Percentiles rank a stretch among this genome's conserved stretches.
Evolutionary conservation across 2,329 filamentous ascomycete genomes (phyloP).

Genomic region (Amphichorda felina): DNA sequence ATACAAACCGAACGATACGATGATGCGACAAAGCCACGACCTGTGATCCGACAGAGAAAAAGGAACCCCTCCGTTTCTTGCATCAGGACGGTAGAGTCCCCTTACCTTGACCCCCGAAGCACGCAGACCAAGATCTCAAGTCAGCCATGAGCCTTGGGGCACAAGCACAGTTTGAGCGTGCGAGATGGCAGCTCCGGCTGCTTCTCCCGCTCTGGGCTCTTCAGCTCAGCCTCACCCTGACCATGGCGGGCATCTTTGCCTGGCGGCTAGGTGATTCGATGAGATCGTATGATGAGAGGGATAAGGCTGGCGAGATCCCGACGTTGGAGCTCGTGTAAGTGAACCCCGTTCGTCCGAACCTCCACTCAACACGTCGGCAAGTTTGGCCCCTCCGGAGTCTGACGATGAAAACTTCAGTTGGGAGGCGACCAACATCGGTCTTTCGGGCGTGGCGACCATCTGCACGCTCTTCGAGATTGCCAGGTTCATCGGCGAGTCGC

Average conservation of each 20-base stretch:
- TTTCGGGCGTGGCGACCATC: conserved; percentile 33
- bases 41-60: not conserved
- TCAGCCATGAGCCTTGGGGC: conserved; percentile 29
- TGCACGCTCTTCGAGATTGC: conserved; percentile 35
- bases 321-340: conserved; percentile 39
- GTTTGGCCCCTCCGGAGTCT: too few relatives aligned
- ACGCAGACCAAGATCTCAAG: not conserved
- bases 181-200: conserved; percentile 35
- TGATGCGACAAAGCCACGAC: not conserved
- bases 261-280: conserved; percentile 38
- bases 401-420: conserved; percentile 24
- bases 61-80: not conserved
- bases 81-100: too few relatives aligned
- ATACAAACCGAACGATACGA: too few relatives aligned
- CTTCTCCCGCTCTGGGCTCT: conserved; percentile 37
- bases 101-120: too few relatives aligned
- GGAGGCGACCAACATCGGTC: conserved; percentile 38
- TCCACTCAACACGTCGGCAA: too few relatives aligned
- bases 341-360: too few relatives aligned
- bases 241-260: conserved; percentile 38
- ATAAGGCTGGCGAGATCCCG: conserved; percentile 24
- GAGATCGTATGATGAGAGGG: conserved; percentile 26
- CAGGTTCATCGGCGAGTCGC: conserved; percentile 31
- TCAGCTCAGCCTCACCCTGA: conserved; percentile 32
- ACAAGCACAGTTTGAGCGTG: conserved; percentile 38